Percentiles rank a stretch among this genome's conserved stretches.
Evolutionary conservation across 1,284 basidiomycete species (phyloP).

Genomic region (Entoloma clypeatum): DNA sequence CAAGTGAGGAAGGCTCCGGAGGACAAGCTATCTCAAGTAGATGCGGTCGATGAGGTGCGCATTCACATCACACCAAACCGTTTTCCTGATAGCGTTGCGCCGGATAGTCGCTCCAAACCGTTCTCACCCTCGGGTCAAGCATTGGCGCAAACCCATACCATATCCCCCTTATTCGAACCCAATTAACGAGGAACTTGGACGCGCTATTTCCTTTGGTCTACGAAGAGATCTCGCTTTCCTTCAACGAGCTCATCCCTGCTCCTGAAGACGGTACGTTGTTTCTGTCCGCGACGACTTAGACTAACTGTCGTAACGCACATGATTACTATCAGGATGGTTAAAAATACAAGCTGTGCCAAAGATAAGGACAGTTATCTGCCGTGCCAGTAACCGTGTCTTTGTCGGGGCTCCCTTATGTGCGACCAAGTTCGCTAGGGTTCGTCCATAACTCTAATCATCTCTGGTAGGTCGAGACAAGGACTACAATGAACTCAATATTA

Average conservation of each 20-base stretch:
- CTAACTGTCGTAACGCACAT: neutral
- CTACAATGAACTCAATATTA: conserved; percentile 33
- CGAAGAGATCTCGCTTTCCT: conserved; percentile 33
- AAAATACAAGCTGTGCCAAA: conserved; percentile 27
- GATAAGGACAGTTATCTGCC: conserved; percentile 30
- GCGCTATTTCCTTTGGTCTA: conserved; percentile 28
- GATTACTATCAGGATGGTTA: conserved; percentile 47
- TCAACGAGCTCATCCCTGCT: conserved; percentile 27
- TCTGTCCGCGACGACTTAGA: neutral
- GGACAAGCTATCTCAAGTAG: conserved; percentile 21
- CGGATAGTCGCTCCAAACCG: conserved; percentile 21
- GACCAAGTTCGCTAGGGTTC: conserved; percentile 4
- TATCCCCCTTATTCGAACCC: conserved; percentile 25
- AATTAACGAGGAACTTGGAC: conserved; percentile 32
- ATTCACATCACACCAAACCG: neutral
- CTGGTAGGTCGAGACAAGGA: conserved; percentile 37
- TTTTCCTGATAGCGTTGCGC: neutral
- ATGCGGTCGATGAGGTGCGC: conserved; percentile 21
- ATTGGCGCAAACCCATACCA: conserved; percentile 29
- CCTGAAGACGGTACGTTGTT: conserved; percentile 6
- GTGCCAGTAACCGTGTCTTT: conserved; percentile 35
- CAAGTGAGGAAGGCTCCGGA: conserved; percentile 25
- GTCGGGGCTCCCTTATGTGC: conserved; percentile 39
- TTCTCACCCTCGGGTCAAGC: conserved; percentile 27
- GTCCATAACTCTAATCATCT: neutral